phyloP scores from a whole-genome alignment of 2,329 filamentous ascomycete species.

The Sphaerulina musiva region DNA sequence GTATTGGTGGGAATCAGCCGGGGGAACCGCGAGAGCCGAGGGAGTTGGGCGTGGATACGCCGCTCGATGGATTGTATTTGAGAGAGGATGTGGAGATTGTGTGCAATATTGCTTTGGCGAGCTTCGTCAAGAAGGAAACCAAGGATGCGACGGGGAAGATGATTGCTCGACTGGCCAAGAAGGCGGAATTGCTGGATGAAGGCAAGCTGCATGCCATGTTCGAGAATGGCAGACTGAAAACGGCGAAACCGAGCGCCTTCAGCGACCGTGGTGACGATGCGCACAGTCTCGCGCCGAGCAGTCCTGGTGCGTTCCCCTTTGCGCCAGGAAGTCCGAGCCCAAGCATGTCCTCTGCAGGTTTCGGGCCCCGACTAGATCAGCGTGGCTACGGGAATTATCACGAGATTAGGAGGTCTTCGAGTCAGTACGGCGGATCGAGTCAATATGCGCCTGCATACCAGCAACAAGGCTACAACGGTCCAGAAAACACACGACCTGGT shows the following conservation, averaged over 20 bases:
- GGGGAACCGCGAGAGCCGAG: constrained; percentile 57
- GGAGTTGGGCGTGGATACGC: constrained; percentile 60
- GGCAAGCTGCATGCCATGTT: constrained; percentile 63
- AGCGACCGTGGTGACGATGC: constrained; percentile 14
- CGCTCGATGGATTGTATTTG: constrained; percentile 59
- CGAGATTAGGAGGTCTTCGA: constrained; percentile 21
- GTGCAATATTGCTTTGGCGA: constrained; percentile 56
- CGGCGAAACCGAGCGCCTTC: constrained; percentile 45
- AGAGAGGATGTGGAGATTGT: constrained; percentile 65
- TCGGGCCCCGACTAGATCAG: constrained; percentile 19
- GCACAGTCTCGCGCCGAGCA: constrained; percentile 2
- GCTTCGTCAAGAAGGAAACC: constrained; percentile 60
- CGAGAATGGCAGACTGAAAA: constrained; percentile 57
- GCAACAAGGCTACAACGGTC: constrained; percentile 24
- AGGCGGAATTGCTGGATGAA: constrained; percentile 58
- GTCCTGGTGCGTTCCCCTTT: constrained; percentile 5
- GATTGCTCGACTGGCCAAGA: constrained; percentile 62
- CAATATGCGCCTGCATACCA: constrained; percentile 26
- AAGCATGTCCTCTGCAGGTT: constrained; percentile 10
- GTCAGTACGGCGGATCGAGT: constrained; percentile 14
- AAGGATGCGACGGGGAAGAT: constrained; percentile 62
- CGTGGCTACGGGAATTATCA: constrained; percentile 30
- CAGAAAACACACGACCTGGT: constrained; percentile 22
- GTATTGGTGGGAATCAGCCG: constrained; percentile 62
- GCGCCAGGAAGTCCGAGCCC: constrained; percentile 20